A percentile compares a stretch with the other conserved stretches of the same genome.
Conservation (phyloP, 75 land plant species). For the Selaginella tamariscina region DNA sequence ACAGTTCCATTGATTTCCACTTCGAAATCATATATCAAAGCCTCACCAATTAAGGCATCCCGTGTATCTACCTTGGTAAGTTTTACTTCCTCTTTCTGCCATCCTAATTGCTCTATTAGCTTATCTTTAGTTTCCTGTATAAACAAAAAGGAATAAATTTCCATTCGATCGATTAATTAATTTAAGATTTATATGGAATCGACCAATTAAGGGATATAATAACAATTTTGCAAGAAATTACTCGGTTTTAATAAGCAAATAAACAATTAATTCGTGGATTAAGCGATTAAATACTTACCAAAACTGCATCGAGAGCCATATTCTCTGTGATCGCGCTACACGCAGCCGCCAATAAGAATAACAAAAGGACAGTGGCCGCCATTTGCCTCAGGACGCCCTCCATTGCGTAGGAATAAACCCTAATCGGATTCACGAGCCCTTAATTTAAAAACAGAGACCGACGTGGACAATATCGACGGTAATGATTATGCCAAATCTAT, state of each 20-base stretch:
- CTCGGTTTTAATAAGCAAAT: no score
- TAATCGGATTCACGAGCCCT: no score
- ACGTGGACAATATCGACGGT: no score
- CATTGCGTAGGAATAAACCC: no score
- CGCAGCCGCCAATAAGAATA: neutral
- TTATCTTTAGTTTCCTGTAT: constrained; percentile 65
- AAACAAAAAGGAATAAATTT: neutral
- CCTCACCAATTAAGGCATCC: constrained; percentile 66
- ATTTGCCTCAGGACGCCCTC: no score
- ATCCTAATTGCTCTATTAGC: constrained; percentile 49
- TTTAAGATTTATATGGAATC: no score
- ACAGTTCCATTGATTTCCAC: constrained; percentile 54
- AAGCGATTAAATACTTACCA: neutral
- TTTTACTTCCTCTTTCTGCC: constrained; percentile 46
- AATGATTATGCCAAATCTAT: neutral
- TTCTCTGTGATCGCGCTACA: neutral
- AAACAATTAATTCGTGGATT: neutral
- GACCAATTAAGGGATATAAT: no score
- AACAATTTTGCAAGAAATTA: no score
- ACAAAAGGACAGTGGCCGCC: neutral
- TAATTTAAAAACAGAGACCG: no score
- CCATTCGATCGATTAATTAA: no score
- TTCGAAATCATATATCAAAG: constrained; percentile 82
- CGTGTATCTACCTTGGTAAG: constrained; percentile 44
- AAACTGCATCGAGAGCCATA: neutral